phyloP scores from a whole-genome alignment of 1,284 basidiomycete genomes.

The Meira miltonrushii region DNA sequence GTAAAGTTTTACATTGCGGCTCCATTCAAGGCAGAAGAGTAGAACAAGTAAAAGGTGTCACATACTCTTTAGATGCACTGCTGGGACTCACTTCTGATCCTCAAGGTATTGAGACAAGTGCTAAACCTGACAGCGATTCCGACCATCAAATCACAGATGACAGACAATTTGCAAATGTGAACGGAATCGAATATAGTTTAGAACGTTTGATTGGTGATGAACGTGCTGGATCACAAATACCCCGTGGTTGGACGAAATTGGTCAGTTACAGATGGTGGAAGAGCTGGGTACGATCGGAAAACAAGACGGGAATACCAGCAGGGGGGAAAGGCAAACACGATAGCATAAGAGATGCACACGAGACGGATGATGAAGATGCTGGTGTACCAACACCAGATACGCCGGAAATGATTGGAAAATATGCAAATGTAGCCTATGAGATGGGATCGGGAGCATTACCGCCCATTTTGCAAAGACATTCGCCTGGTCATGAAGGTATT shows the following conservation, averaged over 20 bases:
- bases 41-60: conserved; percentile 94
- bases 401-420: conserved; percentile 46
- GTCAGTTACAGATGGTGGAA: conserved; percentile 20
- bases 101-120: conserved; percentile 26
- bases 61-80: conserved; percentile 87
- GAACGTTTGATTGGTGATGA: conserved; percentile 61
- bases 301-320: conserved; percentile 11
- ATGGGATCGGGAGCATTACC: conserved; percentile 47
- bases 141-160: conserved; percentile 66
- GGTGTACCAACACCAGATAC: conserved; percentile 48
- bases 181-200: conserved; percentile 91
- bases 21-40: conserved; percentile 73
- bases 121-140: conserved; percentile 10
- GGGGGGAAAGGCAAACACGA: conserved; percentile 6
- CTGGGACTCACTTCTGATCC: conserved; percentile 55
- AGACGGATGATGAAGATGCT: conserved; percentile 26
- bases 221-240: conserved; percentile 9
- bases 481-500: conserved; percentile 29
- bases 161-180: conserved; percentile 87
- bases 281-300: conserved; percentile 14
- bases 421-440: conserved; percentile 49
- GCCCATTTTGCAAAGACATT: conserved; percentile 38
- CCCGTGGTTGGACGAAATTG: conserved; percentile 3
- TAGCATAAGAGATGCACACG: conserved; percentile 15
- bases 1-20: conserved; percentile 85